Evolutionary conservation across 805 yeast genomes (phyloP).

Genomic region (Jamesozyma rosinii): DNA sequence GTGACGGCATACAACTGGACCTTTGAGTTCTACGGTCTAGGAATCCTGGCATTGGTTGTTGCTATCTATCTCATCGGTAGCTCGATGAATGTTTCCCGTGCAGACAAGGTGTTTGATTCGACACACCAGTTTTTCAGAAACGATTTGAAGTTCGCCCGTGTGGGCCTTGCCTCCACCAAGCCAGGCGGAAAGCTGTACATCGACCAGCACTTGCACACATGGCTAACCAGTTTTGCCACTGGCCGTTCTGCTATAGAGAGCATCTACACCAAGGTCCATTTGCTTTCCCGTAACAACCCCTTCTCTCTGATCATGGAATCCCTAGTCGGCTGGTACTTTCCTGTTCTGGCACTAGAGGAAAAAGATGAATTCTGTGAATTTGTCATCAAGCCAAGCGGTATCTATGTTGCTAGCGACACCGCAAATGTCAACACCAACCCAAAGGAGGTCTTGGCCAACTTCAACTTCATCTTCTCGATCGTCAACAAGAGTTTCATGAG

Average conservation of each 20-base stretch:
- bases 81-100: conserved; percentile 46
- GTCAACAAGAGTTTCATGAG: conserved; percentile 82
- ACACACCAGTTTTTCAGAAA: conserved; percentile 45
- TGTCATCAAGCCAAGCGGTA: conserved; percentile 43
- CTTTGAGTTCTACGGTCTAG: conserved; percentile 53
- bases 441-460: conserved; percentile 37
- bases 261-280: conserved; percentile 49
- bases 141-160: conserved; percentile 58
- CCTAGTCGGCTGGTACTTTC: conserved; percentile 48
- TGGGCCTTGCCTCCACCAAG: conserved; percentile 29
- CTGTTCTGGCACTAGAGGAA: conserved; percentile 44
- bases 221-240: conserved; percentile 62
- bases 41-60: conserved; percentile 42
- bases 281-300: conserved; percentile 74
- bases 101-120: conserved; percentile 43
- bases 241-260: conserved; percentile 75
- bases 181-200: conserved; percentile 31
- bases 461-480: conserved; percentile 67
- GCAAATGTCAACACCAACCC: conserved; percentile 26
- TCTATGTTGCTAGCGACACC: conserved; percentile 19
- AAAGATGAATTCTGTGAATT: conserved; percentile 49
- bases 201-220: conserved; percentile 25
- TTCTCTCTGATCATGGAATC: conserved; percentile 58
- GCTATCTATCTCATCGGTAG: conserved; percentile 51
- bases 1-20: conserved; percentile 61